Conservation (phyloP, 2,329 filamentous ascomycete species). For the Ophiostoma australiae region DNA sequence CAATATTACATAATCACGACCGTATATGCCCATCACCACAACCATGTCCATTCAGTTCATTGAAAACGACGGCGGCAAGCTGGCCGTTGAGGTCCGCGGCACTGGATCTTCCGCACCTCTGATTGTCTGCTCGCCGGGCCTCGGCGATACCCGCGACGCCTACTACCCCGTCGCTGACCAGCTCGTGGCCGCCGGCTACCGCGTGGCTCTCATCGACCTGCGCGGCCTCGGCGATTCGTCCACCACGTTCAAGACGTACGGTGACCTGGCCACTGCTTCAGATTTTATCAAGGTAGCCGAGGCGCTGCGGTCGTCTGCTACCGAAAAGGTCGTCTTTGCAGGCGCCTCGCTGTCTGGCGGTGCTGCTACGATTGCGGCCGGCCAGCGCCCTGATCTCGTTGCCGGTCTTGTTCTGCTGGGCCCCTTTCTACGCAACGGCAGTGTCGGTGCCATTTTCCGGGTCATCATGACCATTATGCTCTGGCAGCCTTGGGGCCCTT, state of each 20-base stretch:
- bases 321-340: conserved; percentile 23
- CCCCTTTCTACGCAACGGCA: conserved; percentile 25
- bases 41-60: conserved; percentile 20
- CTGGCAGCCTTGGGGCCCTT: conserved; percentile 27
- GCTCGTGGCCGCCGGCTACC: conserved; percentile 28
- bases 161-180: conserved; percentile 26
- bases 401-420: conserved; percentile 27
- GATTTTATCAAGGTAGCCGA: conserved; percentile 26
- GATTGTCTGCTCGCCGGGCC: conserved; percentile 27
- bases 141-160: conserved; percentile 28
- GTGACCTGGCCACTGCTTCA: conserved; percentile 26
- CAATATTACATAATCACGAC: not conserved
- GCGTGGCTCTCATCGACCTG: conserved; percentile 27
- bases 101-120: conserved; percentile 17
- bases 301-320: not conserved
- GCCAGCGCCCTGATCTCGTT: conserved; percentile 25
- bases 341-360: conserved; percentile 27
- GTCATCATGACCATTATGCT: conserved; percentile 20
- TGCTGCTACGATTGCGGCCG: conserved; percentile 26
- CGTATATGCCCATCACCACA: not conserved
- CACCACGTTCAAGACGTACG: conserved; percentile 22
- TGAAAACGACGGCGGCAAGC: conserved; percentile 21
- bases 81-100: conserved; percentile 29
- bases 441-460: conserved; percentile 9
- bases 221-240: conserved; percentile 28